These are phyloP conservation scores for Penicillium paxilli DNA, from an alignment of 495 filamentous ascomycete species.

Conservation along the genomic window DNA sequence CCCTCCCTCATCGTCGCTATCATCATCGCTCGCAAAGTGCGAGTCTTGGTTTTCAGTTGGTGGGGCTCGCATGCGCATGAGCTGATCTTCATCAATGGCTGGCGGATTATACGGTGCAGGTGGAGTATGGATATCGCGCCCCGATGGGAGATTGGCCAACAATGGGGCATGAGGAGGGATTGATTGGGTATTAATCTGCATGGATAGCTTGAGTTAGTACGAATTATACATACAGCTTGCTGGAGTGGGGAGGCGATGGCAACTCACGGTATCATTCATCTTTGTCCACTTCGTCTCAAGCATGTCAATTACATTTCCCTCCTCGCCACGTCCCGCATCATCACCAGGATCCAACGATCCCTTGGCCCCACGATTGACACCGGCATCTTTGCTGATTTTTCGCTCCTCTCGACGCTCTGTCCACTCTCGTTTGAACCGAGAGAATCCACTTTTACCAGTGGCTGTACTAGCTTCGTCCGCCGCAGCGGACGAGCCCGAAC, in stretches of 20 bases:
- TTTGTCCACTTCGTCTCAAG: constrained; percentile 87
- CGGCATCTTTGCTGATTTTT: constrained; percentile 69
- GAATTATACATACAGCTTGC: too few species aligned
- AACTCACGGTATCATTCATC: constrained; percentile 85
- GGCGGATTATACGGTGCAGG: constrained; percentile 59
- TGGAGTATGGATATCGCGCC: constrained; percentile 77
- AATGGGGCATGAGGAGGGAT: constrained; percentile 70
- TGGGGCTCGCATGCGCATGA: constrained; percentile 50
- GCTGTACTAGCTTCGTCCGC: constrained; percentile 16
- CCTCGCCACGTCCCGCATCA: constrained; percentile 82
- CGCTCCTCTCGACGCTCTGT: constrained; percentile 44
- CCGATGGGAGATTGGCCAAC: constrained; percentile 76
- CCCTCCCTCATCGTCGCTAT: constrained; percentile 50
- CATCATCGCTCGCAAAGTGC: constrained; percentile 36
- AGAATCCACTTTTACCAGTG: constrained; percentile 47
- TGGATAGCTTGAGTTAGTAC: too few species aligned
- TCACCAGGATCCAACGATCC: constrained; percentile 69
- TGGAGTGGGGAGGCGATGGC: too few species aligned
- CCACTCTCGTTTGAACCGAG: constrained; percentile 52
- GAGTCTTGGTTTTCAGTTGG: constrained; percentile 36
- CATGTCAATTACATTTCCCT: constrained; percentile 82
- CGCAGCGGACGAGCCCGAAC: constrained; percentile 9
- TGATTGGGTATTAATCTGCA: constrained; percentile 74
- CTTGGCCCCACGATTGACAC: constrained; percentile 57
- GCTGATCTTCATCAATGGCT: constrained; percentile 52